These are phyloP conservation scores for Polygonum aviculare DNA, from an alignment of 148 eudicot genomes.

Conservation along the genomic window DNA sequence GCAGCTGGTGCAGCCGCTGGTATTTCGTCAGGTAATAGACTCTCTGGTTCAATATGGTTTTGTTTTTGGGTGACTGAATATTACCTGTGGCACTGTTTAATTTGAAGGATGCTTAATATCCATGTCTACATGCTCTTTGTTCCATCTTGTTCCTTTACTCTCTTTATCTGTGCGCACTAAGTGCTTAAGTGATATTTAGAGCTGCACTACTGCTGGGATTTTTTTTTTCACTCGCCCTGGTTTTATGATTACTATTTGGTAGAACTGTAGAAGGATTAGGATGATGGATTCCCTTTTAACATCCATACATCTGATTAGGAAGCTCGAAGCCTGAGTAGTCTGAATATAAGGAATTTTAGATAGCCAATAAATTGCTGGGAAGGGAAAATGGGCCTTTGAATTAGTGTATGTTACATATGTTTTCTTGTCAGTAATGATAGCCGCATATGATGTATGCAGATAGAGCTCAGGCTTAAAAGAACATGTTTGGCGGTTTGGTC, in stretches of 20 bases:
- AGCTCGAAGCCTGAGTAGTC: neutral
- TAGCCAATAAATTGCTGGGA: neutral
- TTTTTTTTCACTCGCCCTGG: neutral
- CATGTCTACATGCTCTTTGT: neutral
- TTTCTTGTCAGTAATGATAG: conserved; percentile 1
- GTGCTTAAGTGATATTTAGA: neutral
- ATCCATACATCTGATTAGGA: neutral
- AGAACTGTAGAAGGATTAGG: neutral
- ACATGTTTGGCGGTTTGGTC: neutral
- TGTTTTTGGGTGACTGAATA: neutral
- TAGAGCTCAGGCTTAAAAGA: neutral
- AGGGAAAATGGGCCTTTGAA: neutral
- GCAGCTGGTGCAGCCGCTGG: conserved; percentile 99
- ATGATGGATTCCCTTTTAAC: neutral
- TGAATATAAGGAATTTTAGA: neutral
- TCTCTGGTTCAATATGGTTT: neutral
- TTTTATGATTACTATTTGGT: neutral
- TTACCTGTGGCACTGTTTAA: neutral
- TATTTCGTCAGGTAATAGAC: conserved; percentile 65
- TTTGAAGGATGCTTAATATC: neutral
- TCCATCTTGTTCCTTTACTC: neutral
- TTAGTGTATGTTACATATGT: neutral
- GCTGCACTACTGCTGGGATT: neutral
- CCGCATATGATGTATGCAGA: neutral
- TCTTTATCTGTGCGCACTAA: neutral